Conservation (phyloP, 495 filamentous ascomycete species). For the Rostrohypoxylon terebratum region DNA sequence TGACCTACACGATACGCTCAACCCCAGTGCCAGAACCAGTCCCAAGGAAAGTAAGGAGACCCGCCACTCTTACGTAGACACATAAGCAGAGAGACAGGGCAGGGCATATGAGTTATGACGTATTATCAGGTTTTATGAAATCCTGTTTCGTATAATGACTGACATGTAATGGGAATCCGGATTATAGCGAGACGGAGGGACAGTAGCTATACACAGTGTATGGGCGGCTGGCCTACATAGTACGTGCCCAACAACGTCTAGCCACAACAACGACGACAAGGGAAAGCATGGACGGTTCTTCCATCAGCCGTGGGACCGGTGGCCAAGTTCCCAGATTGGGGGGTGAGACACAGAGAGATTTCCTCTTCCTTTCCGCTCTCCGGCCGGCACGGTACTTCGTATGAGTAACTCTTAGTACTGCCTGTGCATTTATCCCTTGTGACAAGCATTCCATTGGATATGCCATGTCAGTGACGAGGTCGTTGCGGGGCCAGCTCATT, state of each 20-base stretch:
- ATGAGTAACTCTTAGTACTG: constrained; percentile 29
- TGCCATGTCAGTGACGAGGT: constrained; percentile 43
- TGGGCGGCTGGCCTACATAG: not conserved
- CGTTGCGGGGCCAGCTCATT: constrained; percentile 43
- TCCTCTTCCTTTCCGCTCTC: constrained; percentile 36
- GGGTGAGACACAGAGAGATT: constrained; percentile 28
- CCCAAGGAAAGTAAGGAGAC: constrained; percentile 16
- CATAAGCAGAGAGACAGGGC: constrained; percentile 32
- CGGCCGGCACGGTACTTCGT: constrained; percentile 41
- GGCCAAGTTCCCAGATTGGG: constrained; percentile 31
- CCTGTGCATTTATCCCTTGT: constrained; percentile 48
- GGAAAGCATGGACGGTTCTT: constrained; percentile 13
- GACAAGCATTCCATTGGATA: constrained; percentile 47
- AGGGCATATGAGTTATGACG: constrained; percentile 30
- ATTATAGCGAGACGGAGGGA: not conserved
- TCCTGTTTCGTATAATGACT: constrained; percentile 31
- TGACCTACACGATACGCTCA: constrained; percentile 5
- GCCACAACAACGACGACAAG: constrained; percentile 15
- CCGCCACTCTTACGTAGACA: constrained; percentile 45
- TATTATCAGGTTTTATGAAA: constrained; percentile 11
- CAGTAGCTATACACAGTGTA: constrained; percentile 22
- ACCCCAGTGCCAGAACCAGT: not conserved
- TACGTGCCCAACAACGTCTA: constrained; percentile 18
- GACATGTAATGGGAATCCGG: not conserved
- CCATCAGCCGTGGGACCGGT: constrained; percentile 35